Base-by-base conservation (phyloP, 768 basidiomycete species). In the Suillus variegatus region DNA sequence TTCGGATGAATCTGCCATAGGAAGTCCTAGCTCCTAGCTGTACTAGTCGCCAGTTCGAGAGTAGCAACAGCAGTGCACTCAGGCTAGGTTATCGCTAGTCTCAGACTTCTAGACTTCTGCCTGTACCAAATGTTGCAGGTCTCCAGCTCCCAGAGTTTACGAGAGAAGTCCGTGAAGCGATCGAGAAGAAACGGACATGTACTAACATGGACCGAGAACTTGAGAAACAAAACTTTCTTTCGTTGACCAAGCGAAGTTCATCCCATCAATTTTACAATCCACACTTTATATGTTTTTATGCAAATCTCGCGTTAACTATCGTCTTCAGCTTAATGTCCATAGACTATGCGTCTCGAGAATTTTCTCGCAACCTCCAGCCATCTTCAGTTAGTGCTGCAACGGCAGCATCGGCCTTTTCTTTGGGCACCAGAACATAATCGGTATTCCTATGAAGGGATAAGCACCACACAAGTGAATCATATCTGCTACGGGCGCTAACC, bases 361-460 rank as follows among this genome's bases (percentile, higher is more conserved):
- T 54, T 35, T 65, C 62, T 20, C 54, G 52, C 55, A 74, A 75
- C 55, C 65, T 20, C 87, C 88, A 90, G 2, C 86, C 86, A 70
- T 88, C 85, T 40, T 71, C 66, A 58, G 76, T 74, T 38, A 89
- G 76, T 2, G 78, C 79, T 35, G 73, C 63, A 5, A 83, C 75
- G 7, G 86, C 86, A 25, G 77, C 75, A 32, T 72, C 68, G 9
- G 80, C 69, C 71, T 79, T 79, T 40, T 78, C 81, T 61, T 75
- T 77, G 18, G 85, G 84, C 25, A 90, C 82, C 32, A 90, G 74
- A 13, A 90, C 76, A 71, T 86, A 88, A 71, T 90, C 88, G 6
- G 88, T 90, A 72, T 88, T 87, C 87, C 87, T 89, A 25, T 40
- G 57, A 49, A 49, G 25, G 32, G 43, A 20, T 25, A 25, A 60